Evolutionary conservation across 108 stramenopile species (phyloP), one percentile per base, ranked within the genome.

Genomic region (Pseudonitzschia multiseries): DNA sequence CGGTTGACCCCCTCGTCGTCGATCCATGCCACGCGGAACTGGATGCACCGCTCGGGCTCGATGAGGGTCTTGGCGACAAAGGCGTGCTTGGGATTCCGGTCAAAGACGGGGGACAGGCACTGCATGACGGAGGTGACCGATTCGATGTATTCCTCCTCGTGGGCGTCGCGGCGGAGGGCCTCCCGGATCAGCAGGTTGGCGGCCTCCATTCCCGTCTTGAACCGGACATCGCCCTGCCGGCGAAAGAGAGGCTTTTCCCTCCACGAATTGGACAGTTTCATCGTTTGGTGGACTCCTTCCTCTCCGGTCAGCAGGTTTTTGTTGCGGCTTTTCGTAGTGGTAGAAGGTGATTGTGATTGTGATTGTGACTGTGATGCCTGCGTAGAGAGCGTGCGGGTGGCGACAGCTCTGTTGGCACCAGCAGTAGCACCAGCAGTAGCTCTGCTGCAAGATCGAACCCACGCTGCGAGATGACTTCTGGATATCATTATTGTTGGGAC

Each of bases 1-100:
- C 93, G 87, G 18, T 84, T 78, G 2, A 89, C 86, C 0, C 96
- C 96, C 22, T 77, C 41, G 75, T 96, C 96, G 72, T 96, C 96
- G 74, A 92, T 86, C 93, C 93, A 96, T 0, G 91, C 82, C 29
- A 95, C 93, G 40, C 93, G 91, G 79, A 96, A 96, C 71, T 90
- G 89, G 68, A 96, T 71, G 57, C 86, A 85, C 9, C 96, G 85
- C 69, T 96, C 96, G 14, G 96, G 96, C 68, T 96, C 96, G 79
- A 96, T 89, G 57, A 96, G 60, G 27, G 94, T 92, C 75, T 98
- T 98, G 48, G 96, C 97, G 15, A 95, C 88, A 81, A 96, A 98
- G 26, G 98, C 98, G 72, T 97, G 97, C 28, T 94, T 84, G 2
- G 98, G 98, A 71, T 92, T 96, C 18, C 98, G 85, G 67, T 98